Evolutionary conservation across 345 rosid species (phyloP).

Genomic region (Euphorbia tirucalli): DNA sequence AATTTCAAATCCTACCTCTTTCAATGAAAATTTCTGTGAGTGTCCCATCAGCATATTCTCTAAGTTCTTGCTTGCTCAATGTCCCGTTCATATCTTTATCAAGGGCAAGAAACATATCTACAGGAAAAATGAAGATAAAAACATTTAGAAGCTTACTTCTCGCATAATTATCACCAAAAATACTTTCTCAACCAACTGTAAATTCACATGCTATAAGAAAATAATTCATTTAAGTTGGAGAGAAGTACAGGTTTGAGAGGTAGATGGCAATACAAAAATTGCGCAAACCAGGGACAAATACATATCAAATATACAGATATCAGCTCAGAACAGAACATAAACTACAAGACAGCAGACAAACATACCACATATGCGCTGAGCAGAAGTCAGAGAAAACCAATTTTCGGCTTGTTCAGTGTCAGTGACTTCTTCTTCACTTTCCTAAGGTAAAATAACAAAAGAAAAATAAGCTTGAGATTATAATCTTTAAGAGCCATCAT

Average conservation of each 20-base stretch:
- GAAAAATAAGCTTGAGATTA: conserved; percentile 3
- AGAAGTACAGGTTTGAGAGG: neutral
- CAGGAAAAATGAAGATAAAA: conserved; percentile 16
- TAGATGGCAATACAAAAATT: neutral
- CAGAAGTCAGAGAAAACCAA: conserved; percentile 99
- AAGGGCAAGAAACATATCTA: conserved; percentile 95
- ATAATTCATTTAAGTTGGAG: neutral
- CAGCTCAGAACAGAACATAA: no score
- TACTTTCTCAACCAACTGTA: no score
- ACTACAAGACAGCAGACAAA: neutral
- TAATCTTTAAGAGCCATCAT: neutral
- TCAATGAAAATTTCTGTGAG: conserved; percentile 90
- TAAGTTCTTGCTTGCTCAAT: conserved; percentile 91
- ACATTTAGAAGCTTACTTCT: neutral
- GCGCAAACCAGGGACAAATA: neutral
- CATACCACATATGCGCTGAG: conserved; percentile 95
- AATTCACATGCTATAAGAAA: no score
- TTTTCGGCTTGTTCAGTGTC: conserved; percentile 99
- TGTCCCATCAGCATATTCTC: conserved; percentile 95
- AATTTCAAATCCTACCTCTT: conserved; percentile 55
- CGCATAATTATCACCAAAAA: no score
- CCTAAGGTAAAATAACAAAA: conserved; percentile 39
- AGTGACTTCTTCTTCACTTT: conserved; percentile 95
- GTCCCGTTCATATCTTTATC: conserved; percentile 94
- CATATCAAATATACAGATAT: neutral